Percentiles rank a stretch among this genome's conserved stretches.
phyloP scores from a whole-genome alignment of 2,329 filamentous ascomycete genomes.

The Kalaharituber pfeilii region DNA sequence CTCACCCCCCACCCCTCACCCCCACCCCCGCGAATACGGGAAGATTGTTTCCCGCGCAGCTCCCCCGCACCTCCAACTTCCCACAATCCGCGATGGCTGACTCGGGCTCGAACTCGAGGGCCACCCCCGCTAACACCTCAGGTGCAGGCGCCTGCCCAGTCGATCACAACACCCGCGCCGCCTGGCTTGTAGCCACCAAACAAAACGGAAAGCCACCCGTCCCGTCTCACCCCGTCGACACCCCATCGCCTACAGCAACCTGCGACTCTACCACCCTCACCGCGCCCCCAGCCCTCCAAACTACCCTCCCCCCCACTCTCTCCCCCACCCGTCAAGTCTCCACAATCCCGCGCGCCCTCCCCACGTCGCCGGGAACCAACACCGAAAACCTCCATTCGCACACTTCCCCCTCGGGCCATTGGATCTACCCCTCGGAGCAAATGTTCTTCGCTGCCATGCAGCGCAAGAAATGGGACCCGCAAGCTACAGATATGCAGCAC shows the following conservation, averaged over 20 bases:
- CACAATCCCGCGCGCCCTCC: slow-evolving; percentile 51
- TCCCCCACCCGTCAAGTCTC: slow-evolving; percentile 44
- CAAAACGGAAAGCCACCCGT: slow-evolving; percentile 18
- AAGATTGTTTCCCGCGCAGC: too few relatives aligned
- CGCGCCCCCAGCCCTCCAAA: slow-evolving; percentile 19
- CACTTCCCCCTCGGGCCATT: slow-evolving; percentile 49
- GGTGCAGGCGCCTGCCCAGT: slow-evolving; percentile 37
- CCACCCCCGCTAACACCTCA: too few relatives aligned
- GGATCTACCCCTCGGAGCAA: slow-evolving; percentile 91
- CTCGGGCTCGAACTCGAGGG: too few relatives aligned
- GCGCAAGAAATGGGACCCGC: slow-evolving; percentile 64
- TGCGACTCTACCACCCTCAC: slow-evolving; percentile 13
- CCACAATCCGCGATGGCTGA: too few relatives aligned
- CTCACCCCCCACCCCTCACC: too few relatives aligned
- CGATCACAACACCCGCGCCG: slow-evolving; percentile 72
- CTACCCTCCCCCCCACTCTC: slow-evolving; percentile 35
- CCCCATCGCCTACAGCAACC: background rate
- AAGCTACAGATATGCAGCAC: slow-evolving; percentile 62
- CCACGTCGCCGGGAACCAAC: slow-evolving; percentile 24
- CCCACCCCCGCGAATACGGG: too few relatives aligned
- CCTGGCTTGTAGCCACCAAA: slow-evolving; percentile 47
- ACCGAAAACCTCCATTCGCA: slow-evolving; percentile 26
- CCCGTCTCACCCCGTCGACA: slow-evolving; percentile 11
- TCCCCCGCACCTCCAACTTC: too few relatives aligned
- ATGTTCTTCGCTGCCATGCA: slow-evolving; percentile 98